These are phyloP conservation scores for Amanita jacksonii DNA, from an alignment of 768 basidiomycete genomes.

Conservation along the genomic window DNA sequence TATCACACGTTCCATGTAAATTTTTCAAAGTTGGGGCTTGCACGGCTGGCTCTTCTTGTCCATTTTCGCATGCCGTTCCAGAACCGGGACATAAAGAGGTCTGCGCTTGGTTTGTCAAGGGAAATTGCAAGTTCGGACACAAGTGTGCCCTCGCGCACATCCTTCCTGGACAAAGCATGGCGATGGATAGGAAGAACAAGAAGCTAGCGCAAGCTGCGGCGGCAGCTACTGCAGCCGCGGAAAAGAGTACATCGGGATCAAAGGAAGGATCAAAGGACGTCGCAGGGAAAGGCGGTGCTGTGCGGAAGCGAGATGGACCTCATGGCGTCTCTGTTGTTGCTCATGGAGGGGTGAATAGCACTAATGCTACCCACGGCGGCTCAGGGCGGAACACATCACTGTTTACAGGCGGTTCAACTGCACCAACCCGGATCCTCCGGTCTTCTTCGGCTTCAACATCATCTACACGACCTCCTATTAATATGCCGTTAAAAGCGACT, in stretches of 20 bases:
- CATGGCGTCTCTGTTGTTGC: slow-evolving; percentile 13
- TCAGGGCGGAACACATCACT: slow-evolving; percentile 29
- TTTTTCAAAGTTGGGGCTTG: slow-evolving; percentile 94
- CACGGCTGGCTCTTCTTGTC: slow-evolving; percentile 88
- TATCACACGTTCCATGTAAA: slow-evolving; percentile 96
- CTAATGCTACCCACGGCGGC: slow-evolving; percentile 12
- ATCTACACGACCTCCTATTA: slow-evolving; percentile 38
- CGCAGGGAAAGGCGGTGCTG: slow-evolving; percentile 17
- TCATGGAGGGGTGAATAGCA: slow-evolving; percentile 26
- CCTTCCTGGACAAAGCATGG: slow-evolving; percentile 87
- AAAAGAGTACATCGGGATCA: slow-evolving; percentile 19
- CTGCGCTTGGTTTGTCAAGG: slow-evolving; percentile 90
- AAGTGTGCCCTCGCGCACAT: slow-evolving; percentile 94
- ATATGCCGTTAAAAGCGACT: slow-evolving; percentile 51
- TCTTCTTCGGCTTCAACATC: slow-evolving; percentile 26
- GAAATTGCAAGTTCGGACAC: slow-evolving; percentile 63
- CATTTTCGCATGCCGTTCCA: slow-evolving; percentile 76
- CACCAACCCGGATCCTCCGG: slow-evolving; percentile 44
- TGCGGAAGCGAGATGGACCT: slow-evolving; percentile 25
- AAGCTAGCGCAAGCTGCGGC: slow-evolving; percentile 73
- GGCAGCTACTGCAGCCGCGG: slow-evolving; percentile 32
- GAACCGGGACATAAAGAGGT: slow-evolving; percentile 79
- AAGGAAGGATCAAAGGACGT: slow-evolving; percentile 16
- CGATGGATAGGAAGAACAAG: slow-evolving; percentile 98
- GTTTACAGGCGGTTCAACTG: slow-evolving; percentile 50